Evolutionary conservation across 495 filamentous ascomycete genomes (phyloP).

Genomic region (Trichocladium uniseriatum): DNA sequence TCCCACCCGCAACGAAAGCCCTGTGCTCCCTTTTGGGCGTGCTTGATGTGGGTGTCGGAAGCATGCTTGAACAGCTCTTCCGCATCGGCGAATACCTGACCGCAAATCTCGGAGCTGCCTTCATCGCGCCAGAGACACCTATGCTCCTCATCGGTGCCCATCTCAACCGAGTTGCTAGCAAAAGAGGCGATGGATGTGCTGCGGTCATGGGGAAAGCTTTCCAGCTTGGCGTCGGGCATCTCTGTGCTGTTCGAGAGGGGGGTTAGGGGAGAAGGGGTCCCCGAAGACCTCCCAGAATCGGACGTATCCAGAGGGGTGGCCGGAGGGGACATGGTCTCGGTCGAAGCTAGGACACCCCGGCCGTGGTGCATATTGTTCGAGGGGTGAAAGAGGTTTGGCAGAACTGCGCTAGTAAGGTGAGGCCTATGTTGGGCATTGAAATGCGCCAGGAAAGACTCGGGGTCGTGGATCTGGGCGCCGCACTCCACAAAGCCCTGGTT

Average conservation of each 20-base stretch:
- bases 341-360: slow-evolving; percentile 7
- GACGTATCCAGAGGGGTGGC: slow-evolving; percentile 22
- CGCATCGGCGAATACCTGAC: slow-evolving; percentile 16
- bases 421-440: slow-evolving; percentile 24
- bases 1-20: slow-evolving; percentile 30
- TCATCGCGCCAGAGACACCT: slow-evolving; percentile 27
- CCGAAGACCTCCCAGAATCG: slow-evolving; percentile 20
- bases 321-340: slow-evolving; percentile 18
- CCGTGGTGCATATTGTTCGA: not conserved
- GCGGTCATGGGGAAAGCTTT: slow-evolving; percentile 6
- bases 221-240: slow-evolving; percentile 15
- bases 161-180: not conserved
- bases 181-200: slow-evolving; percentile 15
- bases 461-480: slow-evolving; percentile 21
- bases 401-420: slow-evolving; percentile 7
- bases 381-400: not conserved
- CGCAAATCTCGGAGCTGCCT: slow-evolving; percentile 17
- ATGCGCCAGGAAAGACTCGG: slow-evolving; percentile 24
- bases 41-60: slow-evolving; percentile 22
- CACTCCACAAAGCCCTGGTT: slow-evolving; percentile 20
- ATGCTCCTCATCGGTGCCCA: slow-evolving; percentile 16
- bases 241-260: slow-evolving; percentile 20
- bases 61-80: slow-evolving; percentile 26
- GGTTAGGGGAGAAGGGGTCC: slow-evolving; percentile 22
- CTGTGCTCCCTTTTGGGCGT: slow-evolving; percentile 24